phyloP scores from a whole-genome alignment of 2,329 filamentous ascomycete genomes.

The Corynespora cassiicola region DNA sequence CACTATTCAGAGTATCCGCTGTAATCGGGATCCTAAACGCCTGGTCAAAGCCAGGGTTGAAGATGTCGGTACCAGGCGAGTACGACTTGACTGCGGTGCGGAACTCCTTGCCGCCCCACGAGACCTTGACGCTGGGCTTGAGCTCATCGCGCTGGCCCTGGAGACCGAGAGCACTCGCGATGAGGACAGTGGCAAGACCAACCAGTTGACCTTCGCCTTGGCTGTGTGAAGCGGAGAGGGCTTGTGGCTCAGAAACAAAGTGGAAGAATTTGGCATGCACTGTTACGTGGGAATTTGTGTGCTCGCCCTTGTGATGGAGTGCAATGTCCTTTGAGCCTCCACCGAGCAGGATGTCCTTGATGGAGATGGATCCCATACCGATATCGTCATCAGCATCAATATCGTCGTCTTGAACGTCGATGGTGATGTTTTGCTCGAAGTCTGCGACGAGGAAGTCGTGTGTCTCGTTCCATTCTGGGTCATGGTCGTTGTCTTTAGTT shows the following conservation, averaged over 20 bases:
- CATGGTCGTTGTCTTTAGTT: conserved; percentile 49
- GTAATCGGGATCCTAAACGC: conserved; percentile 53
- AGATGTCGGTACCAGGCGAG: conserved; percentile 54
- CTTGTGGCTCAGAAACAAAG: conserved; percentile 45
- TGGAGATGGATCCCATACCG: conserved; percentile 49
- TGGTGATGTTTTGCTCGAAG: conserved; percentile 50
- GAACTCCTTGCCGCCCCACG: conserved; percentile 52
- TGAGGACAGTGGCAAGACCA: conserved; percentile 52
- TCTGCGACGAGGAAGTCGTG: conserved; percentile 57
- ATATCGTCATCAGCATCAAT: conserved; percentile 52
- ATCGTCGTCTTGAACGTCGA: conserved; percentile 55
- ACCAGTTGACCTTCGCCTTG: conserved; percentile 39
- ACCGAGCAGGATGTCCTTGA: conserved; percentile 51
- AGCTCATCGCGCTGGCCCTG: conserved; percentile 52
- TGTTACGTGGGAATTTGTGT: conserved; percentile 43
- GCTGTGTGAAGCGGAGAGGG: conserved; percentile 36
- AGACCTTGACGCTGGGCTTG: conserved; percentile 54
- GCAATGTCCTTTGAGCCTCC: conserved; percentile 52
- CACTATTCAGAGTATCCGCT: conserved; percentile 31
- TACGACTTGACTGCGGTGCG: conserved; percentile 52
- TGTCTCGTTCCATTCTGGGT: conserved; percentile 57
- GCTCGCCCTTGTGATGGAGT: conserved; percentile 47
- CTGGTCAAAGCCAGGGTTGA: conserved; percentile 57
- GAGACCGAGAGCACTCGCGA: conserved; percentile 52
- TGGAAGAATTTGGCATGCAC: conserved; percentile 51